Evolutionary conservation across 805 yeast genomes (phyloP), one percentile per base, ranked within the genome.

Genomic region (Blastobotrys peoriensis): DNA sequence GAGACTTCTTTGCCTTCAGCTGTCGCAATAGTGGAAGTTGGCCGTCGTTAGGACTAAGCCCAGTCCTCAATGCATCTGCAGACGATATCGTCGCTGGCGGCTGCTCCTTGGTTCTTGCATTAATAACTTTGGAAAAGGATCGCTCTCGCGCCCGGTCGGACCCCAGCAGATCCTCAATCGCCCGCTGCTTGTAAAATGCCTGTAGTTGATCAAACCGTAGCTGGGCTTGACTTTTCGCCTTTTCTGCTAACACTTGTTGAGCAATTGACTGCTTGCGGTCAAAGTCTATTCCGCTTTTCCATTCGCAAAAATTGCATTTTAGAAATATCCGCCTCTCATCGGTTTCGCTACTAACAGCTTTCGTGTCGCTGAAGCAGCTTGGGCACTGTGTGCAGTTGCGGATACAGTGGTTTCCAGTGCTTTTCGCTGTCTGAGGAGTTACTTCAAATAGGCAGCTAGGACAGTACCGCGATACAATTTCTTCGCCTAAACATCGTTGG

Each of bases 361-460:
- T 33, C 16, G 51, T 47, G 36, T 53, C 40, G 23, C 60, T 45
- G 8, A 30, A 13, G 52, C 70, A 66, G 3, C 35, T 27, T 3
- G 69, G 68, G 40, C 70, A 66, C 38, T 43, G 51, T 15, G 65
- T 43, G 46, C 70, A 66, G 51, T 60, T 61, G 20, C 69, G 52
- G 30, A 55, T 47, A 42, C 70, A 66, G 28, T 45, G 39, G 46
- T 60, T 60, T 16, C 51, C 43, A 6, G 46, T 43, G 5, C 44
- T 41, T n/a, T 48, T 45, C 2, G 66, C 64, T 3, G 52, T 41
- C 4, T 52, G 41, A 20, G 55, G 43, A 3, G 63, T 50, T 16
- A 59, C 60, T 17, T 62, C 66, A 43, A 55, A 52, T 22, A 65
- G 45, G 45, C 71, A 67, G 27, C 54, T 42, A 8, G 70, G 66